Percentiles rank a stretch among this genome's conserved stretches.
Evolutionary conservation across 148 eudicot species (phyloP).

Genomic region (Fallopia convolvulus): DNA sequence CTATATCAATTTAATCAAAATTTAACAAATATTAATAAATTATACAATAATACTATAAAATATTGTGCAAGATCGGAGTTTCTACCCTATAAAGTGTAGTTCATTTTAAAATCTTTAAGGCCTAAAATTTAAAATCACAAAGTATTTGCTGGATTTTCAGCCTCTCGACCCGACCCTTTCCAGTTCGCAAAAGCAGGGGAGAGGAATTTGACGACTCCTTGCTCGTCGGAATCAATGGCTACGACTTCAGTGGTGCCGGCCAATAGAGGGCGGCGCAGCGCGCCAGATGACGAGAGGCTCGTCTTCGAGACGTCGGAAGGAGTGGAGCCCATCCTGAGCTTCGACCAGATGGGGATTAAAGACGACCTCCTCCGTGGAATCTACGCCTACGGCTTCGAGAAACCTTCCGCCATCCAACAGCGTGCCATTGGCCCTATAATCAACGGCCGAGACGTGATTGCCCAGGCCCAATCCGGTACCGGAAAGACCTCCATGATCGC

Average conservation of each 20-base stretch:
- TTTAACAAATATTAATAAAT: no score
- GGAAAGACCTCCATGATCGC: constrained; percentile 95
- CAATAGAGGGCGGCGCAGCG: constrained; percentile 30
- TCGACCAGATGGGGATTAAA: constrained; percentile 84
- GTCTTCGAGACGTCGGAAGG: constrained; percentile 71
- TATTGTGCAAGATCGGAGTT: no score
- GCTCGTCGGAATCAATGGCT: constrained; percentile 17
- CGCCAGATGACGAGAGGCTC: constrained; percentile 52
- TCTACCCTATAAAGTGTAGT: no score
- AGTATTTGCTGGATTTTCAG: no score
- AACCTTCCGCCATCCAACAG: constrained; percentile 94
- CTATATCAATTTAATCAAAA: no score
- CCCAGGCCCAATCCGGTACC: constrained; percentile 96
- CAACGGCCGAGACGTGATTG: constrained; percentile 83
- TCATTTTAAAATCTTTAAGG: no score
- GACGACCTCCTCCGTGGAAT: constrained; percentile 69
- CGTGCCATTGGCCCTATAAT: constrained; percentile 78
- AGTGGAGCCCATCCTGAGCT: constrained; percentile 55
- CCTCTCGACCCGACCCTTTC: no score
- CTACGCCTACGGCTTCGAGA: constrained; percentile 70
- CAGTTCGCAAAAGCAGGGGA: no score
- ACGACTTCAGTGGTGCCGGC: constrained; percentile 41
- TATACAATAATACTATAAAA: no score
- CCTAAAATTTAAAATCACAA: no score
- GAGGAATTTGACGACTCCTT: background rate